A percentile compares a stretch with the other conserved stretches of the same genome.
Evolutionary conservation across 176 grass and related monocot genomes (phyloP).

Genomic region (Cymbopogon citratus): DNA sequence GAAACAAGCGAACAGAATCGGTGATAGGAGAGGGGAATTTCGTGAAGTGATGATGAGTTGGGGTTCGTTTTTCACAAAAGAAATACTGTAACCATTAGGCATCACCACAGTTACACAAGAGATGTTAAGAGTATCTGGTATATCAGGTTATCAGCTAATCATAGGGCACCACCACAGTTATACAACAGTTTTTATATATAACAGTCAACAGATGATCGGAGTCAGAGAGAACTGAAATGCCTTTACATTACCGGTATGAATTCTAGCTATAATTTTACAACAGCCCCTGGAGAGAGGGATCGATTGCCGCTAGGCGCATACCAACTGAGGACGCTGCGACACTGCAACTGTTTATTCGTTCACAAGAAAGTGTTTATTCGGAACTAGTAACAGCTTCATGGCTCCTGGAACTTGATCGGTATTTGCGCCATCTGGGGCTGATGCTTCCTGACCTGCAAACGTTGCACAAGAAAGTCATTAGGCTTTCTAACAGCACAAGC

Average conservation of each 20-base stretch:
- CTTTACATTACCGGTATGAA: neutral
- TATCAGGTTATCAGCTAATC: neutral
- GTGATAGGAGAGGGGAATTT: too few species aligned
- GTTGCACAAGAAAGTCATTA: slow-evolving; percentile 7
- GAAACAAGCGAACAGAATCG: too few species aligned
- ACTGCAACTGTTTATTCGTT: slow-evolving; percentile 4
- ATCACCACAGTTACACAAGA: neutral
- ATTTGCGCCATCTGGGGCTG: slow-evolving; percentile 78
- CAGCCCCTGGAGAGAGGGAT: neutral
- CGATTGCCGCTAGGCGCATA: neutral
- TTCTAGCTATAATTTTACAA: neutral
- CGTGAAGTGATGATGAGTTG: too few species aligned
- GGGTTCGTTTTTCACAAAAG: too few species aligned
- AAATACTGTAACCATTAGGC: neutral
- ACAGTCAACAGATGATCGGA: neutral
- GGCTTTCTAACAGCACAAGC: too few species aligned
- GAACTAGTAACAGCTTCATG: slow-evolving; percentile 18
- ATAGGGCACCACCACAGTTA: neutral
- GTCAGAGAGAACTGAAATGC: neutral
- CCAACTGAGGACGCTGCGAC: neutral
- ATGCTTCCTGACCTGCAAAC: slow-evolving; percentile 74
- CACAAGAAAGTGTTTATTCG: neutral
- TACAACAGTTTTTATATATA: neutral
- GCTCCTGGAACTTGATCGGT: slow-evolving; percentile 80
- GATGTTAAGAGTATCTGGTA: neutral